These are phyloP conservation scores for Zoysia japonica DNA, from an alignment of 176 grass and related monocot genomes.

Conservation along the genomic window DNA sequence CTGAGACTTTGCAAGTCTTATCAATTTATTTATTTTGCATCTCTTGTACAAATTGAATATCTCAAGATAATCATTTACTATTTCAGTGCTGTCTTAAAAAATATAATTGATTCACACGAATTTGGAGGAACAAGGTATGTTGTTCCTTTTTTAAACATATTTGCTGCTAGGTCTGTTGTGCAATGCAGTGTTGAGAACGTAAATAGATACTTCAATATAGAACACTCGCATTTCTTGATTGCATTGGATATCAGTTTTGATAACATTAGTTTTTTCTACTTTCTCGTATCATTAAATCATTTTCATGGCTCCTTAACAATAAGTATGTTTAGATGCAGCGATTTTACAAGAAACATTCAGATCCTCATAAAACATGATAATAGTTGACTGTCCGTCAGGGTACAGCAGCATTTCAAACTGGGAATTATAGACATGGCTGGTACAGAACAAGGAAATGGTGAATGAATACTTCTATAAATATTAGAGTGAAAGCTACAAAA, in stretches of 20 bases:
- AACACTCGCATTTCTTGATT: neutral
- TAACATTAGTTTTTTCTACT: neutral
- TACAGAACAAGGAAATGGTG: neutral
- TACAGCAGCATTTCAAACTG: neutral
- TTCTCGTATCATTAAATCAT: neutral
- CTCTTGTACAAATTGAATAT: neutral
- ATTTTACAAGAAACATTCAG: neutral
- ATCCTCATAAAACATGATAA: neutral
- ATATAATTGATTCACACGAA: neutral
- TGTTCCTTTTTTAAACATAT: neutral
- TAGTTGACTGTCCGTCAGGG: neutral
- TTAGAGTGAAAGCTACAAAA: slow-evolving; percentile 8
- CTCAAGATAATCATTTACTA: neutral
- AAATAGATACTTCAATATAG: neutral
- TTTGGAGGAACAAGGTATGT: neutral
- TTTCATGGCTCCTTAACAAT: neutral
- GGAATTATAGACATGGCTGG: neutral
- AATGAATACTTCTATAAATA: slow-evolving; percentile 12
- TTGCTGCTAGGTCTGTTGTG: neutral
- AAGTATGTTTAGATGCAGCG: neutral
- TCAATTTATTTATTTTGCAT: neutral
- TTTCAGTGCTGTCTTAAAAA: neutral
- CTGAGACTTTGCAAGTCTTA: neutral
- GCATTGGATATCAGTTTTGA: neutral
- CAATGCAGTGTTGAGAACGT: neutral